phyloP scores from a whole-genome alignment of 2,329 filamentous ascomycete genomes.

The Xylaria sp. region DNA sequence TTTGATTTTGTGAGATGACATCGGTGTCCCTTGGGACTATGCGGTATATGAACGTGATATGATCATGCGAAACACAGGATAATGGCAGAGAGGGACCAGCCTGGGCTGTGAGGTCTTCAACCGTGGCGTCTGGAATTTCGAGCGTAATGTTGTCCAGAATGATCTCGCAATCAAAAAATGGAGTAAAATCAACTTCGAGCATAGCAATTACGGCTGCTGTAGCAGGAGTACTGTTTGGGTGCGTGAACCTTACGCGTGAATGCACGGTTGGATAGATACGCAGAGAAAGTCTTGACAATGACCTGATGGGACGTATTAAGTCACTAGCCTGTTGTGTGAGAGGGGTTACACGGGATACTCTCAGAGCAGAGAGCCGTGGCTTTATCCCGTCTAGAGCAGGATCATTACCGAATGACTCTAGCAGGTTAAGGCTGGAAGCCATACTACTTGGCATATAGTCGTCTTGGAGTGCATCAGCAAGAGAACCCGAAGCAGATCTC shows the following conservation, averaged over 20 bases:
- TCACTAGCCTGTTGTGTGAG: slow-evolving; percentile 70
- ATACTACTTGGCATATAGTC: slow-evolving; percentile 77
- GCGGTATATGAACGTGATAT: slow-evolving; percentile 79
- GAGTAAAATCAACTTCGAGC: slow-evolving; percentile 78
- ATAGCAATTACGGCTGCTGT: slow-evolving; percentile 74
- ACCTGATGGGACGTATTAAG: slow-evolving; percentile 70
- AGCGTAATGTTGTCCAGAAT: slow-evolving; percentile 69
- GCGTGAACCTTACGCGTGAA: slow-evolving; percentile 77
- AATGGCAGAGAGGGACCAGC: slow-evolving; percentile 66
- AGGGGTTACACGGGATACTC: slow-evolving; percentile 79
- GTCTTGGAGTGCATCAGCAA: slow-evolving; percentile 57
- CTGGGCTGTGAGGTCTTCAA: slow-evolving; percentile 67
- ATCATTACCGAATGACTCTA: slow-evolving; percentile 77
- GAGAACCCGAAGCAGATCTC: slow-evolving; percentile 61
- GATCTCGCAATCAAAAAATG: slow-evolving; percentile 75
- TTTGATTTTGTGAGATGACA: slow-evolving; percentile 57
- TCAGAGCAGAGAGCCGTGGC: slow-evolving; percentile 76
- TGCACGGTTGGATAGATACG: slow-evolving; percentile 76
- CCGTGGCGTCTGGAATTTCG: slow-evolving; percentile 65
- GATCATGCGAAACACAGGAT: slow-evolving; percentile 75
- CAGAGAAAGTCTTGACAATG: slow-evolving; percentile 70
- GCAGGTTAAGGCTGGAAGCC: slow-evolving; percentile 78
- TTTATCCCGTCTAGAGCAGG: slow-evolving; percentile 69
- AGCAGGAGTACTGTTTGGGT: slow-evolving; percentile 67
- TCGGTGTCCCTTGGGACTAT: slow-evolving; percentile 66